Conservation (phyloP, 495 filamentous ascomycete species). For the Penicillium parvum region DNA sequence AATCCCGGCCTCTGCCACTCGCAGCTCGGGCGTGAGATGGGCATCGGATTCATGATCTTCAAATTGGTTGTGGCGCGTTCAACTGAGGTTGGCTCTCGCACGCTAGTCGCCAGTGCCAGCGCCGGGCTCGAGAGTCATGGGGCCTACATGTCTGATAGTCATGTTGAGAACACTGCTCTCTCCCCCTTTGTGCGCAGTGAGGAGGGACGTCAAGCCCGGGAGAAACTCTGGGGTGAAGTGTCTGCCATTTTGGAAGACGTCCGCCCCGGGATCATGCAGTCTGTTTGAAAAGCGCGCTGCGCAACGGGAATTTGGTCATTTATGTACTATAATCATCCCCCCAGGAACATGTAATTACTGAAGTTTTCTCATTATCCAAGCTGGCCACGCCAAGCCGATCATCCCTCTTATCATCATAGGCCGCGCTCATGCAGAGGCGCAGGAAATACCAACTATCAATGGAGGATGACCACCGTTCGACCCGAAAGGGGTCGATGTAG, state of each 20-base stretch:
- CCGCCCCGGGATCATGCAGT: constrained; percentile 38
- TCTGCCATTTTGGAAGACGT: constrained; percentile 45
- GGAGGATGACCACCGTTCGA: too few species aligned
- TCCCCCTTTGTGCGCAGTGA: constrained; percentile 36
- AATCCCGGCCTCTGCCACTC: constrained; percentile 52
- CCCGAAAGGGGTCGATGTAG: too few species aligned
- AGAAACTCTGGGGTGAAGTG: constrained; percentile 52
- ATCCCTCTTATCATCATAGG: too few species aligned
- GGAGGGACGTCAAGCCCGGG: constrained; percentile 39
- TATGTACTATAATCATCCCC: too few species aligned
- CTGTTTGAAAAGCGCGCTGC: too few species aligned
- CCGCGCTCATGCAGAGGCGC: too few species aligned
- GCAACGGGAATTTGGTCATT: too few species aligned
- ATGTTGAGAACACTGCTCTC: constrained; percentile 17
- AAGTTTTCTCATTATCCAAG: too few species aligned
- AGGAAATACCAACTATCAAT: too few species aligned
- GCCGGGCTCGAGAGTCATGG: constrained; percentile 44
- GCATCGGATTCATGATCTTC: constrained; percentile 10
- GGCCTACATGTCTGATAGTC: constrained; percentile 38
- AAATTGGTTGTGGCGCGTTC: constrained; percentile 33
- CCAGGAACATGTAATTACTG: too few species aligned
- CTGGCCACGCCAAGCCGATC: too few species aligned
- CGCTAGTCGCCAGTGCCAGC: constrained; percentile 34
- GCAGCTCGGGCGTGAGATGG: constrained; percentile 32
- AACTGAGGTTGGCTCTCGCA: constrained; percentile 47